Percentiles rank a stretch among this genome's conserved stretches.
phyloP scores from a whole-genome alignment of 2,329 filamentous ascomycete species.

The Cladosporium sp. region DNA sequence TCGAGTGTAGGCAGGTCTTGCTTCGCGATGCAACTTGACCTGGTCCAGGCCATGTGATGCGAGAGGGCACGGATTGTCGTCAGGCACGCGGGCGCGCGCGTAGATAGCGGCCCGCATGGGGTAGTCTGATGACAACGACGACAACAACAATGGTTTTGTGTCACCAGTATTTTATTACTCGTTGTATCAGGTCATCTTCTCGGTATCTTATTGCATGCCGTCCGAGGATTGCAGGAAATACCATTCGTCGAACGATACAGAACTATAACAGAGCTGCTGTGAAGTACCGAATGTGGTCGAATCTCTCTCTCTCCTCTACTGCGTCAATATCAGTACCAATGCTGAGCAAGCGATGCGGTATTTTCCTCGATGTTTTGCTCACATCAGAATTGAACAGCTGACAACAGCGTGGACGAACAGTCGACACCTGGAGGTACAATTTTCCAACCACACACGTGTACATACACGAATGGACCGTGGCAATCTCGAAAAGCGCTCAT shows the following conservation, averaged over 20 bases:
- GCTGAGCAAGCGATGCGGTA: no score
- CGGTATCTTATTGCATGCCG: no score
- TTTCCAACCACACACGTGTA: neutral
- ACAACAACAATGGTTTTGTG: neutral
- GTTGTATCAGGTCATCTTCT: no score
- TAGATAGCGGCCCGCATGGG: conserved; percentile 6
- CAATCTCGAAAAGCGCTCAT: neutral
- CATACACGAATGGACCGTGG: no score
- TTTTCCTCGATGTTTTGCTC: neutral
- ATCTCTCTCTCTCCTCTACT: no score
- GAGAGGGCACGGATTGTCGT: neutral
- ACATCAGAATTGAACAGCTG: no score
- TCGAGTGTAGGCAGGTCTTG: neutral
- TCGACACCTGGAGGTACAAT: neutral
- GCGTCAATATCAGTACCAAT: no score
- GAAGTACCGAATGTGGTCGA: no score
- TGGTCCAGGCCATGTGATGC: conserved; percentile 1
- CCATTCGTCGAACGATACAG: no score
- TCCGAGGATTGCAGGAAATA: no score
- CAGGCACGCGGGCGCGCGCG: neutral
- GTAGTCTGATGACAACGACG: neutral
- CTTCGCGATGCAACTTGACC: conserved; percentile 5
- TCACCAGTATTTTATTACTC: no score
- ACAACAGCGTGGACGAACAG: neutral
- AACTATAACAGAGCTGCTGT: no score